Base-by-base conservation (phyloP, 2,329 filamentous ascomycete species). In the Phyllosticta capitalensis region DNA sequence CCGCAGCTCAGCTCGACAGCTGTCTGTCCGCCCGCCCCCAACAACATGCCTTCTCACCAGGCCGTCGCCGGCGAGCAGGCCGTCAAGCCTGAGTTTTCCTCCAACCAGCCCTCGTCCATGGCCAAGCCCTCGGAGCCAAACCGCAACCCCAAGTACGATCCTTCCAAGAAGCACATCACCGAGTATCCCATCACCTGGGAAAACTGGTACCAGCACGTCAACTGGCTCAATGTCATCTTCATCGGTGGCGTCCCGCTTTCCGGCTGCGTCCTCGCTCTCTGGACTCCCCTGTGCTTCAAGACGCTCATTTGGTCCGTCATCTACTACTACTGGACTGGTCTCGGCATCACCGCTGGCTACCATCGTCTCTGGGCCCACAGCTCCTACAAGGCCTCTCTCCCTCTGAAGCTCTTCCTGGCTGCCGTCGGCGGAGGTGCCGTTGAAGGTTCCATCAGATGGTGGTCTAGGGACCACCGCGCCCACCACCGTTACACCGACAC, bases 171-270 rank as follows among this genome's bases (percentile, higher is more conserved):
- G 68, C 90, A 95, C 76, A 95, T 95, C 74, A 85, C 90, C 66
- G 90, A 95, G 63, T 82, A 82, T 64, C 87, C 88, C 65, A 88
- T 95, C 65, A 95, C 90, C 63, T 81, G 81, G 76, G 76, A 80
- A 65, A 96, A 95, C 79, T 94, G 89, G 89, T 86, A 92, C 78
- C 87, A 92, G 78, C 91, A 96, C 72, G 82, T 96, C 79, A 91
- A 95, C 81, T 96, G 92, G 90, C 82, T 96, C 66, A 96, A 95
- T 75, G 86, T 89, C 63, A 83, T 79, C 65, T 83, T 96, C 74
- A 92, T 96, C 73, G 75, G 95, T 65, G 80, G 87, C 64, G 81
- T 96, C 52, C 91, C 92, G 38, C 62, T 92, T 54, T 79, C 83
- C 63, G 92, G 91, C 63, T 83, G 88, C 72, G 75, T 94, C 67